Conservation (phyloP, 2,329 filamentous ascomycete species). For the Botrytis cinerea region DNA sequence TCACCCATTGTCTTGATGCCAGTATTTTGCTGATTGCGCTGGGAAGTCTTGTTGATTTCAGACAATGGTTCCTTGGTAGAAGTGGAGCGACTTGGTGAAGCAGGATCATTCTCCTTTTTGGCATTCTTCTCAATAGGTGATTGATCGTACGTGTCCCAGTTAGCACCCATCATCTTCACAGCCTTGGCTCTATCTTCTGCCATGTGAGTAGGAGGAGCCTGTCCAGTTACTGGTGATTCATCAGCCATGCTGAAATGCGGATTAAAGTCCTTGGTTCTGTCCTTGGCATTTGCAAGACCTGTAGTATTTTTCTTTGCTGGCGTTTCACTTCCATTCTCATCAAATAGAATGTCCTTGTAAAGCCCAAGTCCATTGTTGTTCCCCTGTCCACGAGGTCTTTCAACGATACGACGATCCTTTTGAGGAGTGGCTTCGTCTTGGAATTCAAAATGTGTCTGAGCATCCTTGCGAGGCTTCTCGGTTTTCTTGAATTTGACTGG, state of each 20-base stretch:
- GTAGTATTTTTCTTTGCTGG: conserved; percentile 31
- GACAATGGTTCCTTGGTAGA: conserved; percentile 16
- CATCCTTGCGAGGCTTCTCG: conserved; percentile 73
- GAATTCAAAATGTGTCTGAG: conserved; percentile 81
- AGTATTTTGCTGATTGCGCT: conserved; percentile 30
- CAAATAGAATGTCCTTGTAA: conserved; percentile 76
- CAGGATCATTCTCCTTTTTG: conserved; percentile 44
- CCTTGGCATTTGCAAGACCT: conserved; percentile 67
- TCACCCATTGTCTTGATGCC: conserved; percentile 49
- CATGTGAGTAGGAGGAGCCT: conserved; percentile 46
- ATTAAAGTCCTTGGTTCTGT: conserved; percentile 75
- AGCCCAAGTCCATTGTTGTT: conserved; percentile 70
- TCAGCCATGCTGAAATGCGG: conserved; percentile 73
- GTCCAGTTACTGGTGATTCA: conserved; percentile 55
- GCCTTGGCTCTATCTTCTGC: conserved; percentile 66
- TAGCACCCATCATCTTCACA: conserved; percentile 71
- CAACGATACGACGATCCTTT: conserved; percentile 49
- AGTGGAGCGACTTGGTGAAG: conserved; percentile 1
- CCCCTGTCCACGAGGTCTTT: conserved; percentile 54
- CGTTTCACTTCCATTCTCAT: conserved; percentile 49
- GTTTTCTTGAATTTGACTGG: conserved; percentile 60
- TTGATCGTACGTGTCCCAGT: conserved; percentile 58
- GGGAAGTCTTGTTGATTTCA: conserved; percentile 30
- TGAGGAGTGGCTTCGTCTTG: conserved; percentile 69
- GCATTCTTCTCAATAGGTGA: conserved; percentile 48